Conservation (phyloP, 2,329 filamentous ascomycete species). For the Sarocladium kiliense region DNA sequence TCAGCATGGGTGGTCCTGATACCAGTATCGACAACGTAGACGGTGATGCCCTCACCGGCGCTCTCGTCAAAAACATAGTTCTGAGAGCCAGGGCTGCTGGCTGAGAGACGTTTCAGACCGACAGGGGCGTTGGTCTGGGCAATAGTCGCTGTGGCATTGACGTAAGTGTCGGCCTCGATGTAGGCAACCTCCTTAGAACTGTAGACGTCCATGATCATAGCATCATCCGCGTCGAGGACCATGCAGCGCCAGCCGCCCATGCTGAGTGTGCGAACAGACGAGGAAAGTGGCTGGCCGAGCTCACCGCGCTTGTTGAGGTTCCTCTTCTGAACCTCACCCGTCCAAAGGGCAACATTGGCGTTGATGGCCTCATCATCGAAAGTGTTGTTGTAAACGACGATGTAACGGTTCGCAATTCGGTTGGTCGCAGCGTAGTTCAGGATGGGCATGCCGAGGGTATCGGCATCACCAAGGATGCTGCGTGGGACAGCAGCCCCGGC, state of each 20-base stretch:
- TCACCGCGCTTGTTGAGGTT: slow-evolving; percentile 49
- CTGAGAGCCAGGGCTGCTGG: slow-evolving; percentile 24
- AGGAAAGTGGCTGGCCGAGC: slow-evolving; percentile 42
- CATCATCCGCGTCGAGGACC: slow-evolving; percentile 45
- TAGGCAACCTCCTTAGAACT: slow-evolving; percentile 44
- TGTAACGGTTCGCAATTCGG: slow-evolving; percentile 53
- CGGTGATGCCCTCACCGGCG: slow-evolving; percentile 51
- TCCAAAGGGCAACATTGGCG: slow-evolving; percentile 44
- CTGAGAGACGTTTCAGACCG: slow-evolving; percentile 50
- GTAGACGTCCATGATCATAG: slow-evolving; percentile 44
- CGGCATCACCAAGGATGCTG: slow-evolving; percentile 11
- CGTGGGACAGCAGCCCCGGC: slow-evolving; percentile 14
- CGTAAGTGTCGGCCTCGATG: slow-evolving; percentile 47
- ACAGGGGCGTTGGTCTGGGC: slow-evolving; percentile 48
- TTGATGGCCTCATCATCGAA: slow-evolving; percentile 42
- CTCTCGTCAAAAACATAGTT: slow-evolving; percentile 44
- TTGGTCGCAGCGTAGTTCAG: slow-evolving; percentile 42
- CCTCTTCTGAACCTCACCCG: slow-evolving; percentile 47
- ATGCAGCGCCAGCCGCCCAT: slow-evolving; percentile 49
- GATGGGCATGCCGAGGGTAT: slow-evolving; percentile 39
- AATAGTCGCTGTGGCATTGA: slow-evolving; percentile 38
- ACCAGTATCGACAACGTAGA: slow-evolving; percentile 63
- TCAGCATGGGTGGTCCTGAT: slow-evolving; percentile 51
- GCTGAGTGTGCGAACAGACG: slow-evolving; percentile 38
- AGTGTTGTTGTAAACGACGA: slow-evolving; percentile 59